Conservation (phyloP, 1,139 yeast species). For the Taphrina betulina region DNA sequence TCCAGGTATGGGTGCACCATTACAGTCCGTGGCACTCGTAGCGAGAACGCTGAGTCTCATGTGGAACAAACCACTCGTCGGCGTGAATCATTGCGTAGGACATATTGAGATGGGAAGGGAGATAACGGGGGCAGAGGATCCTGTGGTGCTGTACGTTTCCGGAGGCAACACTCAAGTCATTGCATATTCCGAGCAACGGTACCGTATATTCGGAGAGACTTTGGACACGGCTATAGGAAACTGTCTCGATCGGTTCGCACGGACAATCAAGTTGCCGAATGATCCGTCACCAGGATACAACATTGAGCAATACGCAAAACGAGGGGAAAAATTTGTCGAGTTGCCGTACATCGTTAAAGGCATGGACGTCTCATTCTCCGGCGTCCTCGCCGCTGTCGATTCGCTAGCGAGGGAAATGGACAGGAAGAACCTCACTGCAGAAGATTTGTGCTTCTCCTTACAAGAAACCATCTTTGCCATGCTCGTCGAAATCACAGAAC, state of each 20-base stretch:
- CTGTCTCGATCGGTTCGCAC: slow-evolving; percentile 91
- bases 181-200: slow-evolving; percentile 83
- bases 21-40: slow-evolving; percentile 87
- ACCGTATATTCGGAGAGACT: slow-evolving; percentile 95
- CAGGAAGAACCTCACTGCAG: slow-evolving; percentile 59
- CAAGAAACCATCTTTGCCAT: slow-evolving; percentile 92
- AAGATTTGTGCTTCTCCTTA: slow-evolving; percentile 85
- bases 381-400: slow-evolving; percentile 83
- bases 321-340: slow-evolving; percentile 65
- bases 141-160: slow-evolving; percentile 92
- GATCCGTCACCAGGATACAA: slow-evolving; percentile 97
- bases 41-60: slow-evolving; percentile 81
- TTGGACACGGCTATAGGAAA: slow-evolving; percentile 96
- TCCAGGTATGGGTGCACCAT: slow-evolving; percentile 99
- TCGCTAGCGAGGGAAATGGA: slow-evolving; percentile 63
- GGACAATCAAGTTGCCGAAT: slow-evolving; percentile 82
- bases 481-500: slow-evolving; percentile 95
- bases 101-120: slow-evolving; percentile 99
- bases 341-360: slow-evolving; percentile 97
- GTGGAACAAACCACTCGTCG: slow-evolving; percentile 83
- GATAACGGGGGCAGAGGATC: slow-evolving; percentile 90
- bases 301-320: slow-evolving; percentile 88
- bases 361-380: slow-evolving; percentile 97
- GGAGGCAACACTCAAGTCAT: slow-evolving; percentile 99
- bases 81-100: slow-evolving; percentile 96